A percentile compares a stretch with the other conserved stretches of the same genome.
Evolutionary conservation across 352 stramenopile species (phyloP).

Genomic region (Phytophthora macrochlamydospora): DNA sequence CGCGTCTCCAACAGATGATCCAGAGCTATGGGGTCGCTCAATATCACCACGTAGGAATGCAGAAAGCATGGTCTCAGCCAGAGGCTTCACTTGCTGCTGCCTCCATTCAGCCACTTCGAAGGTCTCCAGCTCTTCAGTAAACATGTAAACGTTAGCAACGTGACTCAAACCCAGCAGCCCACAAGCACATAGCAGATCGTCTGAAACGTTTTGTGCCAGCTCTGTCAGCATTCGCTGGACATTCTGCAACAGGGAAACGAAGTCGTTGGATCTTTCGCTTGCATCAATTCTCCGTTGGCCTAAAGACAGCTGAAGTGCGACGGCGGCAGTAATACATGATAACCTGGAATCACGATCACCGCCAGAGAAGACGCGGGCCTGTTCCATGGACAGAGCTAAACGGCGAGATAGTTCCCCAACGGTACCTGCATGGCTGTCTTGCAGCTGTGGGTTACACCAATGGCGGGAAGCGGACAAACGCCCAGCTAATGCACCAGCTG

Average conservation of each 20-base stretch:
- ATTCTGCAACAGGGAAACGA: constrained; percentile 24
- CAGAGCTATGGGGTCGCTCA: constrained; percentile 5
- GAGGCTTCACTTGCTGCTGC: constrained; percentile 31
- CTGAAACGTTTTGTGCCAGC: constrained; percentile 12
- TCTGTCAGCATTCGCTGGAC: constrained; percentile 30
- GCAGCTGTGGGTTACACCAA: constrained; percentile 38
- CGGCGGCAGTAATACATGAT: constrained; percentile 24
- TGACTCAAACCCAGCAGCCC: constrained; percentile 33
- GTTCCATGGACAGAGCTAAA: constrained; percentile 41
- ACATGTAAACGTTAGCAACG: constrained; percentile 33
- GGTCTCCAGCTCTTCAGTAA: constrained; percentile 22
- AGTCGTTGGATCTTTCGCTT: constrained; percentile 21
- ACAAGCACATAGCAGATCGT: constrained; percentile 25
- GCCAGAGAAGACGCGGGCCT: constrained; percentile 34
- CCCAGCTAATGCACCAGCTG: constrained; percentile 41
- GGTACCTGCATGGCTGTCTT: constrained; percentile 24
- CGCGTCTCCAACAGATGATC: constrained; percentile 11
- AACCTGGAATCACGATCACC: constrained; percentile 23
- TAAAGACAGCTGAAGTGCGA: constrained; percentile 46
- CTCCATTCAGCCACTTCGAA: constrained; percentile 26
- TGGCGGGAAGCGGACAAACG: constrained; percentile 44
- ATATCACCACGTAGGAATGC: constrained; percentile 14
- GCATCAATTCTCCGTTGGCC: constrained; percentile 29
- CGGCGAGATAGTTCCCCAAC: constrained; percentile 26
- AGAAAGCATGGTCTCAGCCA: constrained; percentile 23